Percentiles rank a stretch among this genome's conserved stretches.
These are phyloP conservation scores for Mycena sp. DNA, from an alignment of 1,284 basidiomycete genomes.

Conservation along the genomic window DNA sequence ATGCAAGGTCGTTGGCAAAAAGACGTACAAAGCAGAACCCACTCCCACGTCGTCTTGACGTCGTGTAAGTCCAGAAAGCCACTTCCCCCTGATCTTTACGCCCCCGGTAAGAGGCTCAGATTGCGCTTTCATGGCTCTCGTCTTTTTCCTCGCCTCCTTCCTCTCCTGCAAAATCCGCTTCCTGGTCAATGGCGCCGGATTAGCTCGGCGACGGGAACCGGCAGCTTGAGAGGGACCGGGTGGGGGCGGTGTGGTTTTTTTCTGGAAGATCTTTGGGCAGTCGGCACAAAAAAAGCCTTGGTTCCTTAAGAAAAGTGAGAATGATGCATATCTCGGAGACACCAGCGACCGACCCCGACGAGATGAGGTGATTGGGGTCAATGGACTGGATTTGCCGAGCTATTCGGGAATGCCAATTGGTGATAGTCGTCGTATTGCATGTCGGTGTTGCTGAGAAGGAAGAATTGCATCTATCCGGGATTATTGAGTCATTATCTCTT, in stretches of 20 bases:
- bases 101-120: constrained; percentile 44
- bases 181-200: constrained; percentile 51
- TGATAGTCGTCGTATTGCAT: constrained; percentile 63
- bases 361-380: constrained; percentile 73
- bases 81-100: constrained; percentile 67
- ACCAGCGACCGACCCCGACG: constrained; percentile 60
- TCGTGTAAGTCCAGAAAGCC: constrained; percentile 64
- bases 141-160: constrained; percentile 53
- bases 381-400: constrained; percentile 54
- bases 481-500: not conserved
- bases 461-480: constrained; percentile 59
- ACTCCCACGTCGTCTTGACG: constrained; percentile 52
- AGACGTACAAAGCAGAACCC: constrained; percentile 52
- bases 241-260: constrained; percentile 37
- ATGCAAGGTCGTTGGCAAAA: not conserved
- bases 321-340: not conserved
- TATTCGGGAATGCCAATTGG: constrained; percentile 61
- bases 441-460: constrained; percentile 49
- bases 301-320: constrained; percentile 46
- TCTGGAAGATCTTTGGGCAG: constrained; percentile 65
- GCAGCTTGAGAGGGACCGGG: constrained; percentile 52
- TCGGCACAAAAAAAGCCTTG: constrained; percentile 66
- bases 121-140: constrained; percentile 41
- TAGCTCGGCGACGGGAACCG: constrained; percentile 46
- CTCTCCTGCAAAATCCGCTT: constrained; percentile 56